Evolutionary conservation across 108 stramenopile species (phyloP).

Genomic region (Conticribra weissflogii): DNA sequence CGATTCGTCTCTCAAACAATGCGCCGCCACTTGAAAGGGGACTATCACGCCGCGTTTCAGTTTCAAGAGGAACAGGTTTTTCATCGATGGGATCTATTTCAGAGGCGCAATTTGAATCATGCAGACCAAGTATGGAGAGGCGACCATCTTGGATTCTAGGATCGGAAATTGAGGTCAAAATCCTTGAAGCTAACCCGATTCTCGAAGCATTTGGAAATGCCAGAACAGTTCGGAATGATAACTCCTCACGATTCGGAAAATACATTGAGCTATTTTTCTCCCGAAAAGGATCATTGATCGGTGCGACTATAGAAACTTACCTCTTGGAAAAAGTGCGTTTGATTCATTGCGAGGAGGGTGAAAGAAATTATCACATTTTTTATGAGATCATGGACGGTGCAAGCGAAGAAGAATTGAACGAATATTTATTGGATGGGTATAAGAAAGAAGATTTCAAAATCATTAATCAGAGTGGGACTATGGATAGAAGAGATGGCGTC

Average conservation of each 20-base stretch:
- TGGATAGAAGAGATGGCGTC: constrained; percentile 84
- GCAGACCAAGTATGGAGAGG: neutral
- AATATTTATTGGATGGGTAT: constrained; percentile 53
- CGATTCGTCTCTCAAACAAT: neutral
- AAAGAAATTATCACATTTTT: constrained; percentile 91
- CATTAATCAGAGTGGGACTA: constrained; percentile 70
- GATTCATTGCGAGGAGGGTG: constrained; percentile 66
- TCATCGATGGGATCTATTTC: neutral
- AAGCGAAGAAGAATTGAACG: constrained; percentile 52
- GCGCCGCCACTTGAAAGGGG: neutral
- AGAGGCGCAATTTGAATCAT: too few species aligned
- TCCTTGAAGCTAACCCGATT: constrained; percentile 93
- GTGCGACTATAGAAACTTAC: constrained; percentile 93
- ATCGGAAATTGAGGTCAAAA: constrained; percentile 84
- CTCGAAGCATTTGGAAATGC: constrained; percentile 99
- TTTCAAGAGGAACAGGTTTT: neutral
- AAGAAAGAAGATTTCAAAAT: constrained; percentile 64
- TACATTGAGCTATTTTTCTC: constrained; percentile 85
- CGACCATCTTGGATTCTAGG: constrained; percentile 12
- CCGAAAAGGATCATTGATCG: constrained; percentile 71
- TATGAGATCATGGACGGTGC: constrained; percentile 88
- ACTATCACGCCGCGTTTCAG: neutral
- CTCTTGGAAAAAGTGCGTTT: constrained; percentile 96
- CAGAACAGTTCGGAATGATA: constrained; percentile 94
- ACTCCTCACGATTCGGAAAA: constrained; percentile 89